These are phyloP conservation scores for Babesia ovis DNA, from an alignment of 169 alveolate species.

Conservation along the genomic window DNA sequence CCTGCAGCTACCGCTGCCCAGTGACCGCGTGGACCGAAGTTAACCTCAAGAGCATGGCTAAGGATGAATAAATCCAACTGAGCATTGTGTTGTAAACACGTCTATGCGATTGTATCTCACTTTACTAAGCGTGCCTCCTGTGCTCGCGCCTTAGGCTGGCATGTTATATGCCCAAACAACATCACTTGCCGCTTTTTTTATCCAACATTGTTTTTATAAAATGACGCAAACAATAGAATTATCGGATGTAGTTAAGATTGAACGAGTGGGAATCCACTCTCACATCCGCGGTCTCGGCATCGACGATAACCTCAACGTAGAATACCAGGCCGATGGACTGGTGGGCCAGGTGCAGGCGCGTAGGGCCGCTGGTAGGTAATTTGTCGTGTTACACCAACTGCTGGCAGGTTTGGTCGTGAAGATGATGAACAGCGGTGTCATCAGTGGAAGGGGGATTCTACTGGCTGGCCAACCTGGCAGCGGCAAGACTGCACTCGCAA, in stretches of 20 bases:
- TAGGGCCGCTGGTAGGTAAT: constrained; percentile 89
- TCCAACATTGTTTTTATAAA: constrained; percentile 10
- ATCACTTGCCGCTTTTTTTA: too few relatives aligned
- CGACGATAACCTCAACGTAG: constrained; percentile 93
- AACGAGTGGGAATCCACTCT: constrained; percentile 97
- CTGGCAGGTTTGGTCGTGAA: constrained; percentile 86
- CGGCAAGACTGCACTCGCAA: constrained; percentile 99
- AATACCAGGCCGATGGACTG: constrained; percentile 93
- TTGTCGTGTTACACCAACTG: not conserved
- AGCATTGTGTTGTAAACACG: too few relatives aligned
- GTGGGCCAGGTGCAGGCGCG: constrained; percentile 94
- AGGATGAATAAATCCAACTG: too few relatives aligned
- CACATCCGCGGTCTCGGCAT: constrained; percentile 98
- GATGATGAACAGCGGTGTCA: constrained; percentile 95
- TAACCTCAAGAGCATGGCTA: constrained; percentile 6
- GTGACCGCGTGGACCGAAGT: constrained; percentile 50
- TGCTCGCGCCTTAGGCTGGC: not conserved
- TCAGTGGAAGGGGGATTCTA: constrained; percentile 98
- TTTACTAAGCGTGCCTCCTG: too few relatives aligned
- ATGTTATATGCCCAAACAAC: too few relatives aligned
- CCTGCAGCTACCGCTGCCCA: constrained; percentile 49
- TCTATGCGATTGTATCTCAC: too few relatives aligned
- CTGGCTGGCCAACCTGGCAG: constrained; percentile 99
- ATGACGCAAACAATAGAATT: constrained; percentile 62
- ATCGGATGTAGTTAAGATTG: constrained; percentile 84